Conservation (phyloP, 2,329 filamentous ascomycete genomes). For the Epichloe sylvatica region DNA sequence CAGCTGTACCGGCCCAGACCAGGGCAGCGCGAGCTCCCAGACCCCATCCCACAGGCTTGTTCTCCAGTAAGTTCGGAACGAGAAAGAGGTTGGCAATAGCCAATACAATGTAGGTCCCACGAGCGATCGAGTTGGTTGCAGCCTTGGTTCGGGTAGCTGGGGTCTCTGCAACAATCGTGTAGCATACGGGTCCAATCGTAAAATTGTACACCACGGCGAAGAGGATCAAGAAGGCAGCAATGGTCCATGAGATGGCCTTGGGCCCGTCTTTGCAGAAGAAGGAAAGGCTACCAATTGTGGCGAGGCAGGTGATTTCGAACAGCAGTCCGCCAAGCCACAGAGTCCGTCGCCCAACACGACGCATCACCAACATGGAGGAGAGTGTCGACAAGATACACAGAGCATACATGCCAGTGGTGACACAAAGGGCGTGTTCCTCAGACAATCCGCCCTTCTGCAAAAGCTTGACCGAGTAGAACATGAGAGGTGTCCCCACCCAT, state of each 20-base stretch:
- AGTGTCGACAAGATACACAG: slow-evolving; percentile 31
- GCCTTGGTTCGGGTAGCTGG: slow-evolving; percentile 12
- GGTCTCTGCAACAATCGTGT: slow-evolving; percentile 31
- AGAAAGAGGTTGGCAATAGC: slow-evolving; percentile 11
- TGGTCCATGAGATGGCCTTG: slow-evolving; percentile 14
- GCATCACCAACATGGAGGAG: slow-evolving; percentile 28
- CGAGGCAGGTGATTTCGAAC: slow-evolving; percentile 20
- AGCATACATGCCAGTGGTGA: slow-evolving; percentile 26
- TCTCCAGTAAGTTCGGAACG: slow-evolving; percentile 10
- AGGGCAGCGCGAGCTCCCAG: slow-evolving; percentile 9
- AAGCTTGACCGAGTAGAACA: slow-evolving; percentile 37
- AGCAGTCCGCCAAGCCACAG: slow-evolving; percentile 28
- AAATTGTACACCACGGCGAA: slow-evolving; percentile 28
- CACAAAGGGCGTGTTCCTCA: slow-evolving; percentile 26
- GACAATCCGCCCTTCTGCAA: slow-evolving; percentile 35
- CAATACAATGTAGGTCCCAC: slow-evolving; percentile 7
- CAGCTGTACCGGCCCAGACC: slow-evolving; percentile 9
- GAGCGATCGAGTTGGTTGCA: slow-evolving; percentile 11
- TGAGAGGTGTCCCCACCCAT: slow-evolving; percentile 37
- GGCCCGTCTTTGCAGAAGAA: not conserved
- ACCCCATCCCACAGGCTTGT: slow-evolving; percentile 9
- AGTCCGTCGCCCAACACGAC: slow-evolving; percentile 25
- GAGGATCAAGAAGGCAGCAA: slow-evolving; percentile 24
- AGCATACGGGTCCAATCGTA: slow-evolving; percentile 23
- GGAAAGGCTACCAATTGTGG: not conserved